Percentiles rank a stretch among this genome's conserved stretches.
These are phyloP conservation scores for Stentor roeselii DNA, from an alignment of 73 alveolate species.

Conservation along the genomic window DNA sequence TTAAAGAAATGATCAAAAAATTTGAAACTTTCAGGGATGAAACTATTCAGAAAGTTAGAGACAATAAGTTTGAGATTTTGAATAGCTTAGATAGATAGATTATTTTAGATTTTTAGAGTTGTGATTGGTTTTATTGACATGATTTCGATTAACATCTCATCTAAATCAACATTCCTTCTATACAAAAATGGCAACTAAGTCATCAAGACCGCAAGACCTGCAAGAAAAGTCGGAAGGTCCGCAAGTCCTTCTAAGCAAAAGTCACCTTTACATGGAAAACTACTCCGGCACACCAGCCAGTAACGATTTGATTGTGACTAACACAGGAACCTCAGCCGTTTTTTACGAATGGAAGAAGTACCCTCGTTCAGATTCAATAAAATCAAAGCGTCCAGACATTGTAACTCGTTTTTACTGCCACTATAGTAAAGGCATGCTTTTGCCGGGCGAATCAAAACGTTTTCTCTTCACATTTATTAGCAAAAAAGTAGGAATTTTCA, in stretches of 20 bases:
- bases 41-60: too few relatives aligned
- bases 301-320: slow-evolving; percentile 42
- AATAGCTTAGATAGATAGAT: too few relatives aligned
- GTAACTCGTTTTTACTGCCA: slow-evolving; percentile 59
- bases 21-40: not conserved
- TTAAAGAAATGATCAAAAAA: not conserved
- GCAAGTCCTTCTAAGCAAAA: not conserved
- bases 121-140: not conserved
- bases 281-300: slow-evolving; percentile 1
- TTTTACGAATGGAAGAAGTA: slow-evolving; percentile 61
- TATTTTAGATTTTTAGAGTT: not conserved
- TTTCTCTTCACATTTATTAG: slow-evolving; percentile 58
- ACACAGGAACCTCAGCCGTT: slow-evolving; percentile 63
- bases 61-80: not conserved
- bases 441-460: slow-evolving; percentile 64
- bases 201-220: not conserved
- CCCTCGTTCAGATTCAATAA: slow-evolving; percentile 49
- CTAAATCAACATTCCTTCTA: too few relatives aligned
- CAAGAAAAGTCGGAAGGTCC: slow-evolving; percentile 16
- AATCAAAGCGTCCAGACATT: slow-evolving; percentile 50
- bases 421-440: slow-evolving; percentile 39
- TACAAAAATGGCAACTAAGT: not conserved
- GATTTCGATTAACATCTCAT: too few relatives aligned
- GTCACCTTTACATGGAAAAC: slow-evolving; percentile 21
- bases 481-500: slow-evolving; percentile 48